Evolutionary conservation across 345 rosid genomes (phyloP).

Genomic region (Acer yangbiense): DNA sequence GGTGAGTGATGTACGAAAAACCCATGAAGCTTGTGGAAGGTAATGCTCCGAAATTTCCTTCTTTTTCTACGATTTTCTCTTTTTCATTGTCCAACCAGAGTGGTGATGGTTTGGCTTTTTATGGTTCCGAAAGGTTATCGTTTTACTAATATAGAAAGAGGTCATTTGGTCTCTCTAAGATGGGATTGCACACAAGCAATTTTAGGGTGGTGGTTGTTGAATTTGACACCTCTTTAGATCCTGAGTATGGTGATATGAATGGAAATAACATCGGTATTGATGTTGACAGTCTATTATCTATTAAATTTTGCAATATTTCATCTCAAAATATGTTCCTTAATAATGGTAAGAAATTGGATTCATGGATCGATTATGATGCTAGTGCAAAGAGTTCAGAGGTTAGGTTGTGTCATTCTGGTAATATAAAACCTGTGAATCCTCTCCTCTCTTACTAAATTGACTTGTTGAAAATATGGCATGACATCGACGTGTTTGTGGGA

Average conservation of each 20-base stretch:
- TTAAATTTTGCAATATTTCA: too few relatives aligned
- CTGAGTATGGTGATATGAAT: too few relatives aligned
- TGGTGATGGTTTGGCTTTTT: constrained; percentile 52
- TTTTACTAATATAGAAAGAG: constrained; percentile 33
- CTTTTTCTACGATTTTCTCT: constrained; percentile 65
- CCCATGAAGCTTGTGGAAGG: constrained; percentile 67
- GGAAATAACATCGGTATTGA: too few relatives aligned
- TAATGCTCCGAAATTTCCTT: constrained; percentile 38
- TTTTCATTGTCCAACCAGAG: constrained; percentile 44
- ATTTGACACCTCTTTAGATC: too few relatives aligned
- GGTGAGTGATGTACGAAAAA: constrained; percentile 60
- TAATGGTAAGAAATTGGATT: constrained; percentile 47
- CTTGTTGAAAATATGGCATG: constrained; percentile 54
- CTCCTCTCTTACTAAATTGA: constrained; percentile 5
- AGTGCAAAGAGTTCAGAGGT: constrained; percentile 64
- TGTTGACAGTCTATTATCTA: too few relatives aligned
- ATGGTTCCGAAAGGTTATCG: constrained; percentile 54
- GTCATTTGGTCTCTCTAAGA: constrained; percentile 54
- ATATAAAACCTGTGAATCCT: constrained; percentile 45
- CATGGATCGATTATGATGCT: constrained; percentile 71
- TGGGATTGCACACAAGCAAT: too few relatives aligned
- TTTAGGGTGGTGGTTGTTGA: too few relatives aligned
- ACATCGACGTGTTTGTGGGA: constrained; percentile 54
- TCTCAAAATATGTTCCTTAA: too few relatives aligned
- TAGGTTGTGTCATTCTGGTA: constrained; percentile 51